These are phyloP conservation scores for Hypoxylon sp. DNA, from an alignment of 2,329 filamentous ascomycete species.

Conservation along the genomic window DNA sequence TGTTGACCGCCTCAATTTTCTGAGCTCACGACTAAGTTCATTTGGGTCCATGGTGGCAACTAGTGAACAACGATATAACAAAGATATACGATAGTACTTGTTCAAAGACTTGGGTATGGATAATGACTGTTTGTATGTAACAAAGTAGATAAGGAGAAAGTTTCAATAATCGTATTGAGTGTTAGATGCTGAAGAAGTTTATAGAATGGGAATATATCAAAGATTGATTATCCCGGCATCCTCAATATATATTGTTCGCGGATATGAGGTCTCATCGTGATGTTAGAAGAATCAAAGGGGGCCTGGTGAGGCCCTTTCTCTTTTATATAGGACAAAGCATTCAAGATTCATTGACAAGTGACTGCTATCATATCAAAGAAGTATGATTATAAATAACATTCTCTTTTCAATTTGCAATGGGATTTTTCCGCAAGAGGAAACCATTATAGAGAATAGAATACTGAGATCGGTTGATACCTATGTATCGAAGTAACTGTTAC, in stretches of 20 bases:
- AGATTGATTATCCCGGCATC: too few species aligned
- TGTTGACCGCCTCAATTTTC: not conserved
- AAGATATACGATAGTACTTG: not conserved
- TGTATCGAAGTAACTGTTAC: constrained; percentile 1
- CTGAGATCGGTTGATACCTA: not conserved
- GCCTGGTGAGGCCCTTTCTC: not conserved
- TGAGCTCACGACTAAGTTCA: not conserved
- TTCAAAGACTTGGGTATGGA: not conserved
- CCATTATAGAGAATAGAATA: not conserved
- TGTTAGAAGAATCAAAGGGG: not conserved
- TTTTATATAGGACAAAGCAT: constrained; percentile 6
- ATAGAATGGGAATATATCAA: not conserved
- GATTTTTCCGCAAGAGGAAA: not conserved
- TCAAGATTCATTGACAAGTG: not conserved
- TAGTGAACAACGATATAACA: not conserved
- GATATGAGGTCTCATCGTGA: not conserved
- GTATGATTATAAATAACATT: not conserved
- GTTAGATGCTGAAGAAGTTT: not conserved
- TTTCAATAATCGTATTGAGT: not conserved
- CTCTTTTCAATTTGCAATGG: not conserved
- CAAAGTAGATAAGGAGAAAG: not conserved
- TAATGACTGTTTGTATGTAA: not conserved
- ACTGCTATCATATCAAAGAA: not conserved
- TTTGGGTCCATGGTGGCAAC: not conserved
- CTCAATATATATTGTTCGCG: not conserved